phyloP scores from a whole-genome alignment of 306 rosid species.

The Cicer arietinum region DNA sequence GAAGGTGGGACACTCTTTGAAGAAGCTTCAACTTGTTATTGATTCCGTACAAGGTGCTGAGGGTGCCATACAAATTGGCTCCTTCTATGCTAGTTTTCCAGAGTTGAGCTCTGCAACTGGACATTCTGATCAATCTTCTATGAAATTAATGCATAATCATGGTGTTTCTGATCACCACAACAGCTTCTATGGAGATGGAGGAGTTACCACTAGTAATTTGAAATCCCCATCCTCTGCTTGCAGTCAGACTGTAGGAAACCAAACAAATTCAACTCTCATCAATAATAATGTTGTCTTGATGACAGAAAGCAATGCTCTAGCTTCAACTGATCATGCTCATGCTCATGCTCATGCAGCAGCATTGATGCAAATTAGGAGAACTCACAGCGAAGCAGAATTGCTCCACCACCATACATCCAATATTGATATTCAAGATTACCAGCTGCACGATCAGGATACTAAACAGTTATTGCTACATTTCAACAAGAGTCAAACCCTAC shows the following conservation, averaged over 20 bases:
- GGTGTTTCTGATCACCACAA: background rate
- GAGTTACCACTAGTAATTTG: background rate
- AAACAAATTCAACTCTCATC: conserved; percentile 18
- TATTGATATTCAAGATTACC: conserved; percentile 11
- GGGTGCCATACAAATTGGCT: conserved; percentile 63
- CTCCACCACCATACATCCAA: conserved; percentile 1
- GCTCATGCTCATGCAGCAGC: background rate
- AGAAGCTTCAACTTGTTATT: conserved; percentile 69
- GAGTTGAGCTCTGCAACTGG: conserved; percentile 53
- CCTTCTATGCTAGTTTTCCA: conserved; percentile 66
- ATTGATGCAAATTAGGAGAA: conserved; percentile 37
- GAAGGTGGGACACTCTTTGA: conserved; percentile 69
- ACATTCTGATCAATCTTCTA: conserved; percentile 17
- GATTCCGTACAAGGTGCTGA: conserved; percentile 75
- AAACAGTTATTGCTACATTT: conserved; percentile 39
- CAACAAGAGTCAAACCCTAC: conserved; percentile 25
- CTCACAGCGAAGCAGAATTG: conserved; percentile 38
- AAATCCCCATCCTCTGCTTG: conserved; percentile 54
- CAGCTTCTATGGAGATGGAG: conserved; percentile 41
- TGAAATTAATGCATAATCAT: conserved; percentile 1
- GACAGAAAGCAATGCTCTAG: conserved; percentile 46
- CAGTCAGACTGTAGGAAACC: conserved; percentile 52
- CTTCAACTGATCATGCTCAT: background rate
- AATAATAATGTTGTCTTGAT: conserved; percentile 31
- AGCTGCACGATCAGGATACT: conserved; percentile 40